A percentile compares a stretch with the other conserved stretches of the same genome.
These are phyloP conservation scores for Blastobotrys raffinosifermentans DNA, from an alignment of 1,139 yeast species.

Conservation along the genomic window DNA sequence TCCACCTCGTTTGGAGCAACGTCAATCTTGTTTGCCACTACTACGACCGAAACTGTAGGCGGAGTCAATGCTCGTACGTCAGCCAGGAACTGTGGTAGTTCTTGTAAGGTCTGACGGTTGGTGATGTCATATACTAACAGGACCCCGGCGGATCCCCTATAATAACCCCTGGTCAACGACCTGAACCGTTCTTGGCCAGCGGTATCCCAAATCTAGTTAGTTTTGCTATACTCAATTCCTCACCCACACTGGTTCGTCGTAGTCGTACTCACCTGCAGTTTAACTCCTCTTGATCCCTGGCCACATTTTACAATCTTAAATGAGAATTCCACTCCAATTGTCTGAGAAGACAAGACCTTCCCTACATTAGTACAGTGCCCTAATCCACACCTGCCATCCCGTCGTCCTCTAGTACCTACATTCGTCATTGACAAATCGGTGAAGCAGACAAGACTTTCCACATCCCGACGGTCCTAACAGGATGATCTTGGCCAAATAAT, in stretches of 20 bases:
- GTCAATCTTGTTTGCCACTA: constrained; percentile 48
- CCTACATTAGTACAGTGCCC: constrained; percentile 19
- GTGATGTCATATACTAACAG: constrained; percentile 69
- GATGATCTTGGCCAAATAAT: constrained; percentile 42
- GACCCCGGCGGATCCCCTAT: constrained; percentile 78
- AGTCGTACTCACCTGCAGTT: constrained; percentile 35
- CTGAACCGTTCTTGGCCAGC: constrained; percentile 78
- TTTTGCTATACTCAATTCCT: background rate
- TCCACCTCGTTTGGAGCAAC: constrained; percentile 25
- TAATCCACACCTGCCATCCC: background rate
- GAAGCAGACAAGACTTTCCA: constrained; percentile 42
- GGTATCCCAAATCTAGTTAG: constrained; percentile 54
- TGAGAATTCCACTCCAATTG: constrained; percentile 48
- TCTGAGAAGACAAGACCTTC: constrained; percentile 36
- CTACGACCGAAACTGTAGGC: constrained; percentile 38
- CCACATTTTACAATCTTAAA: constrained; percentile 40
- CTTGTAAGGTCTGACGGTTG: constrained; percentile 46
- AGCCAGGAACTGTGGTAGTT: constrained; percentile 41
- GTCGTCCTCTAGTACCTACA: constrained; percentile 24
- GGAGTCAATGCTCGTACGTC: constrained; percentile 45
- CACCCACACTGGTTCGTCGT: background rate
- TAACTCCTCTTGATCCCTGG: constrained; percentile 31
- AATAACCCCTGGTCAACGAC: constrained; percentile 68
- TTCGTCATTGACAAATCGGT: constrained; percentile 38
- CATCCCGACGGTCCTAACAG: constrained; percentile 43